phyloP scores from a whole-genome alignment of 208 protist species.

The Leishmania major region DNA sequence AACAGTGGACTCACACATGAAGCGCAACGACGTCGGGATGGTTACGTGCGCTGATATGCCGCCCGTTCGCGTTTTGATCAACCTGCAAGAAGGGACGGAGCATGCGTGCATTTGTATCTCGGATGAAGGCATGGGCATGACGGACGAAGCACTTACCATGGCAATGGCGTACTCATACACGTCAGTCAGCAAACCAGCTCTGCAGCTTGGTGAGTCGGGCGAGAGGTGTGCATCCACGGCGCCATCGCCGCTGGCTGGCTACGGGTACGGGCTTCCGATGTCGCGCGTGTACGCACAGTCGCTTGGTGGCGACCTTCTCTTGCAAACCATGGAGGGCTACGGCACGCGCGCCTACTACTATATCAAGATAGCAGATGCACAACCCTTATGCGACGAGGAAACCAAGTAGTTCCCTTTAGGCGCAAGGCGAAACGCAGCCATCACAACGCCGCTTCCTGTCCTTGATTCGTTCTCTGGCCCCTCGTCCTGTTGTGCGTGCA shows the following conservation, averaged over 20 bases:
- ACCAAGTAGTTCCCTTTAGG: neutral
- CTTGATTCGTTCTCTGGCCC: neutral
- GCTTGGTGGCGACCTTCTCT: constrained; percentile 93
- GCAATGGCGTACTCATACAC: constrained; percentile 95
- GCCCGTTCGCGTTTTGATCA: constrained; percentile 76
- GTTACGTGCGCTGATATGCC: constrained; percentile 84
- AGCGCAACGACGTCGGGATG: constrained; percentile 63
- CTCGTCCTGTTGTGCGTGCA: neutral
- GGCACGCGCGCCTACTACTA: constrained; percentile 94
- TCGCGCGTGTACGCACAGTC: constrained; percentile 92
- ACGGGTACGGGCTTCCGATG: constrained; percentile 95
- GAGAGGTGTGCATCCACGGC: constrained; percentile 13
- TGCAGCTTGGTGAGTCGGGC: constrained; percentile 34
- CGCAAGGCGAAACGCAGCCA: neutral
- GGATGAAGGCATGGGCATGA: constrained; percentile 89
- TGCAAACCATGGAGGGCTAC: constrained; percentile 94
- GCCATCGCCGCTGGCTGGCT: constrained; percentile 89
- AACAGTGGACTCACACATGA: constrained; percentile 86
- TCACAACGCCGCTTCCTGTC: neutral
- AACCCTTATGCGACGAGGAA: neutral
- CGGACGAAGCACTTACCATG: constrained; percentile 67
- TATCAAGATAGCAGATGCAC: constrained; percentile 53
- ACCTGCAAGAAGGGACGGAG: constrained; percentile 58
- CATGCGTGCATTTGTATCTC: constrained; percentile 89
- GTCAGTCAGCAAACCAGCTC: constrained; percentile 72